Percentiles rank a stretch among this genome's conserved stretches.
phyloP scores from a whole-genome alignment of 495 filamentous ascomycete genomes.

The Penicillium parvum region DNA sequence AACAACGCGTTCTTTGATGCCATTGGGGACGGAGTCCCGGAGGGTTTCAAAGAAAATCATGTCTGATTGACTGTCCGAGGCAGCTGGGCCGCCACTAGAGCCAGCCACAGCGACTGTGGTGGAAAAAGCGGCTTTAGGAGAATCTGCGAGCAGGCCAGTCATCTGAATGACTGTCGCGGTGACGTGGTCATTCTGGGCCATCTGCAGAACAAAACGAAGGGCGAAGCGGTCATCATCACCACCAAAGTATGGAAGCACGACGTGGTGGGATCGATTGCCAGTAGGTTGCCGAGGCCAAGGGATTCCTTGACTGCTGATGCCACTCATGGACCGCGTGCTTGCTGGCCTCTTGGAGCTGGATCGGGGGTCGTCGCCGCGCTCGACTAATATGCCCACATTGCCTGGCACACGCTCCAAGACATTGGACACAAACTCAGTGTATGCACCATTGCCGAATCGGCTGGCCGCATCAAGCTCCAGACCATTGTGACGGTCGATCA shows the following conservation, averaged over 20 bases:
- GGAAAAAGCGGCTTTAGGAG: background rate
- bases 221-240: slow-evolving; percentile 81
- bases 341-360: slow-evolving; percentile 31
- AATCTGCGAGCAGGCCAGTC: slow-evolving; percentile 1
- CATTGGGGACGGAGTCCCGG: slow-evolving; percentile 55
- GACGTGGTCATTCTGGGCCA: slow-evolving; percentile 71
- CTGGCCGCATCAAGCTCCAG: slow-evolving; percentile 23
- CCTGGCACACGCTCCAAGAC: slow-evolving; percentile 57
- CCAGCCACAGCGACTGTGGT: background rate
- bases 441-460: slow-evolving; percentile 39
- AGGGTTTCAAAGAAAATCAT: slow-evolving; percentile 57
- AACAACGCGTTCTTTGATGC: slow-evolving; percentile 56
- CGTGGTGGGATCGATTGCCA: slow-evolving; percentile 67
- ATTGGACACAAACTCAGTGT: slow-evolving; percentile 63
- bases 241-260: slow-evolving; percentile 86
- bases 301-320: slow-evolving; percentile 54
- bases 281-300: slow-evolving; percentile 37
- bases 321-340: slow-evolving; percentile 47
- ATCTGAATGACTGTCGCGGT: slow-evolving; percentile 37
- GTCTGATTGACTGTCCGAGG: slow-evolving; percentile 38
- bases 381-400: slow-evolving; percentile 78
- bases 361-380: slow-evolving; percentile 46
- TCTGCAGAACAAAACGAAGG: slow-evolving; percentile 73
- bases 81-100: background rate
- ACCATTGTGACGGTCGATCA: slow-evolving; percentile 53